Evolutionary conservation across 2,329 filamentous ascomycete species (phyloP), one percentile per base, ranked within the genome.

Genomic region (Ceratocystis albifundus): DNA sequence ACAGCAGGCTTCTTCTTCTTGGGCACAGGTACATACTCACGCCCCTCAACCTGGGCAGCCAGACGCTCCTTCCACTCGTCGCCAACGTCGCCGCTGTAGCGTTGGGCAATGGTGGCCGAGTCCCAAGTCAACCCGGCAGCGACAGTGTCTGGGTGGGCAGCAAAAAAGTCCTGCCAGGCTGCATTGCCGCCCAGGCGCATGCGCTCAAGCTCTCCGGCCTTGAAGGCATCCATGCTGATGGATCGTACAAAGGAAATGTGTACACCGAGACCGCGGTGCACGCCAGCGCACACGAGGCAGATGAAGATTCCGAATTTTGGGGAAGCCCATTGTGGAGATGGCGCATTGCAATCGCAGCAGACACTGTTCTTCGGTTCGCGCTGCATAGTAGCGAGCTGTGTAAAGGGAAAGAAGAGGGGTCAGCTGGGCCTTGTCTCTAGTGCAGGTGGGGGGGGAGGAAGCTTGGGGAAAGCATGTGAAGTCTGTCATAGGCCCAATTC

Each of bases 231-330:
- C 94, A 99, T 99, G 69, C 90, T 96, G 73, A 97, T 94, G 73
- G 89, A 94, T 68, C 94, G 88, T 70, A 99, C 92, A 78, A 99
- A 99, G 74, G 91, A 96, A 76, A 99, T 96, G 80, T 99, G 94
- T 45, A 99, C 94, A 69, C 94, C 94, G 36, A 99, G 85, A 2
- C 91, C 91, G 69, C 94, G 88, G 78, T 99, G 94, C 65, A 94
- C 89, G 71, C 94, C 94, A 44, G 92, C 93, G 80, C 94, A 99
- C 70, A 88, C 90, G 64, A 99, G 86, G 77, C 94, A 99, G 82
- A 99, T 96, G 80, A 99, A 99, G 76, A 96, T 90, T 74, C 93
- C 93, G 75, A 99, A 96, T 77, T 99, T 99, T 70, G 94, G 94
- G 46, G 91, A 82, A 71, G 94, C 93, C 94, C 94, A 99, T 88